These are phyloP conservation scores for Lecanicillium sp. DNA, from an alignment of 2,329 filamentous ascomycete species.

Conservation along the genomic window DNA sequence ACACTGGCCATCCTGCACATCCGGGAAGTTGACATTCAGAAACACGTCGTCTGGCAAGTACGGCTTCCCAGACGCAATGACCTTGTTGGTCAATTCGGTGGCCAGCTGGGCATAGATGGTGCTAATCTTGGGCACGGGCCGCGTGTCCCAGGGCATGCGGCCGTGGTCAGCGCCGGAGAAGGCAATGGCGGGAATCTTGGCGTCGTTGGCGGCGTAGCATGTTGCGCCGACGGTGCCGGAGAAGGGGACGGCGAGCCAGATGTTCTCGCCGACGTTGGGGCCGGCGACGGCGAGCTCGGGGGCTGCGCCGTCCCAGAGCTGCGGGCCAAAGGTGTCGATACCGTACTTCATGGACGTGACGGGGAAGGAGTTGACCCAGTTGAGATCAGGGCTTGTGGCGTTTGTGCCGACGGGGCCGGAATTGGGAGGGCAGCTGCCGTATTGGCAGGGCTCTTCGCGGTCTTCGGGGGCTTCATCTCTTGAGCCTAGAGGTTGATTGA, in stretches of 20 bases:
- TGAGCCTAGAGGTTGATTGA: constrained; percentile 34
- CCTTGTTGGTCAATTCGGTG: constrained; percentile 43
- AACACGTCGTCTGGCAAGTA: constrained; percentile 54
- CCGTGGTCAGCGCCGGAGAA: constrained; percentile 50
- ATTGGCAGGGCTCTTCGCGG: constrained; percentile 47
- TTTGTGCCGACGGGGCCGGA: constrained; percentile 51
- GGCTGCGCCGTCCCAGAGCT: constrained; percentile 40
- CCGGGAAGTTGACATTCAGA: constrained; percentile 63
- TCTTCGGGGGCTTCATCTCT: constrained; percentile 32
- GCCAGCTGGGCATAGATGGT: constrained; percentile 57
- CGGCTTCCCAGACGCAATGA: constrained; percentile 49
- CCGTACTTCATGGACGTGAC: constrained; percentile 57
- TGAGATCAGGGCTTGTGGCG: constrained; percentile 45
- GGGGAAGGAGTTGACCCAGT: constrained; percentile 66
- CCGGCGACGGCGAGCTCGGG: constrained; percentile 59
- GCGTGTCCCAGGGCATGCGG: constrained; percentile 44
- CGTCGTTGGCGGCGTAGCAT: constrained; percentile 44
- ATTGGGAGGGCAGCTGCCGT: constrained; percentile 49
- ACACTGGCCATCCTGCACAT: constrained; percentile 40
- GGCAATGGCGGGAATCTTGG: constrained; percentile 56
- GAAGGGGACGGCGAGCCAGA: constrained; percentile 46
- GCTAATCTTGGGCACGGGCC: constrained; percentile 43
- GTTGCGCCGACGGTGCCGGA: constrained; percentile 63
- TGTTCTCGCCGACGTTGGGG: constrained; percentile 51
- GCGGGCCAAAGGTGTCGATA: constrained; percentile 45